Base-by-base conservation (phyloP, 2,329 filamentous ascomycete genomes). In the Blastomyces gilchristii region DNA sequence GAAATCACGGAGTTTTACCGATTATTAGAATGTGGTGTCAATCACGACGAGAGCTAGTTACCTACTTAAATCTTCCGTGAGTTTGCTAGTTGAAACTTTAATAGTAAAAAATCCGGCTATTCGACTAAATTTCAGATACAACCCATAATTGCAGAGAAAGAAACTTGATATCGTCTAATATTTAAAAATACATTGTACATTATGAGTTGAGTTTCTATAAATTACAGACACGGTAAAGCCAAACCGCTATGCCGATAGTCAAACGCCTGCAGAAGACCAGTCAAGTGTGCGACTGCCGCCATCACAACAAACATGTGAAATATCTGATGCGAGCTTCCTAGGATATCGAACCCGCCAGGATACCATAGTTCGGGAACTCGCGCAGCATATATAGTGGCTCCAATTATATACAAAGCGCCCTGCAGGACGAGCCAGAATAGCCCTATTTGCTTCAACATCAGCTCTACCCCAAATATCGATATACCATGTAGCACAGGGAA, bases 251-350 rank as follows among this genome's bases (percentile, higher is more conserved):
- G 91, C 71, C 90, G 86, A 72, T 89, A 87, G 75, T 96, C 90
- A 76, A 97, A 96, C 3, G 92, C 92, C 75, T 85, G 88, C 39
- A 89, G 73, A 77, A 97, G 82, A 58, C 90, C 92, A 61, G 86
- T 86, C 64, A 97, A 79, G 79, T 99, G 94, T 31, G 88, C 84
- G 1, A 84, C 82, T 0, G 91, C 93, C 0, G 94, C 94, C 65
- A 91, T 75, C 18, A 97, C 80, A 37, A 99, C 92, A 67, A 94
- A 82, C 49, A 96, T 79, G 78, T 99, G 94, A 75, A 99, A 99
- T 67, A 99, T 88, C 77, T 99, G 94, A 76, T 99, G 94, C 25
- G 91, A 96, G 72, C 87, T 91, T 47, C 94, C 93, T 84, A 89
- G 89, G 60, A 97, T 89, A 76, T 99, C 94, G 71, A 93, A 97